Percentiles rank a stretch among this genome's conserved stretches.
These are phyloP conservation scores for Paxillus involutus DNA, from an alignment of 768 basidiomycete genomes.

Conservation along the genomic window DNA sequence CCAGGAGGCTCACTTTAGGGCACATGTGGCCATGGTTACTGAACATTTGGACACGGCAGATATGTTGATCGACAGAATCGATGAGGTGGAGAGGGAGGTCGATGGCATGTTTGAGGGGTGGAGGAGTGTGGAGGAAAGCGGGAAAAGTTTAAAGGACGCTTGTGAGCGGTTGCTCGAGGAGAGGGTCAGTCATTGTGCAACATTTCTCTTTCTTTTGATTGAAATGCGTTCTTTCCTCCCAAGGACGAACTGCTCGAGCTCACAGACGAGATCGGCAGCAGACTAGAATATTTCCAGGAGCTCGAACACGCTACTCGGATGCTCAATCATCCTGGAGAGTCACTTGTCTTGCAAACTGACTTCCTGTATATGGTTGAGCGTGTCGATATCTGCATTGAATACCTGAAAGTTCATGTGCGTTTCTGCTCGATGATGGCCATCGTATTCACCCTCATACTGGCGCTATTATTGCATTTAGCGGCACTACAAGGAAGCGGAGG, in stretches of 20 bases:
- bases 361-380: slow-evolving; percentile 97
- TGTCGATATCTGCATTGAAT: slow-evolving; percentile 92
- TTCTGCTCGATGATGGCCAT: not conserved
- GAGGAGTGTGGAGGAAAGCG: slow-evolving; percentile 89
- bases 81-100: slow-evolving; percentile 72
- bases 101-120: slow-evolving; percentile 82
- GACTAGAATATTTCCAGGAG: slow-evolving; percentile 92
- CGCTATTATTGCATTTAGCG: slow-evolving; percentile 46
- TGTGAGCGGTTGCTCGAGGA: slow-evolving; percentile 90
- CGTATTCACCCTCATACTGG: slow-evolving; percentile 1
- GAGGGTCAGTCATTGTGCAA: slow-evolving; percentile 53
- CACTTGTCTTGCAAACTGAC: slow-evolving; percentile 85
- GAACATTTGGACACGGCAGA: slow-evolving; percentile 81
- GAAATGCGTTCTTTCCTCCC: not conserved
- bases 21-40: slow-evolving; percentile 75
- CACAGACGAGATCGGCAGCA: slow-evolving; percentile 78
- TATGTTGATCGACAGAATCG: slow-evolving; percentile 64
- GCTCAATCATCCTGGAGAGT: slow-evolving; percentile 92
- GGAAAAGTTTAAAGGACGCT: slow-evolving; percentile 85
- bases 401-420: slow-evolving; percentile 82
- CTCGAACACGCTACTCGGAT: slow-evolving; percentile 90
- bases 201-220: not conserved
- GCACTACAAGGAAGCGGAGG: slow-evolving; percentile 88
- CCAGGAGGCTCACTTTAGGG: slow-evolving; percentile 90
- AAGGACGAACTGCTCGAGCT: slow-evolving; percentile 77